phyloP scores from a whole-genome alignment of 805 yeast species.

The Yamadazyma sp. region DNA sequence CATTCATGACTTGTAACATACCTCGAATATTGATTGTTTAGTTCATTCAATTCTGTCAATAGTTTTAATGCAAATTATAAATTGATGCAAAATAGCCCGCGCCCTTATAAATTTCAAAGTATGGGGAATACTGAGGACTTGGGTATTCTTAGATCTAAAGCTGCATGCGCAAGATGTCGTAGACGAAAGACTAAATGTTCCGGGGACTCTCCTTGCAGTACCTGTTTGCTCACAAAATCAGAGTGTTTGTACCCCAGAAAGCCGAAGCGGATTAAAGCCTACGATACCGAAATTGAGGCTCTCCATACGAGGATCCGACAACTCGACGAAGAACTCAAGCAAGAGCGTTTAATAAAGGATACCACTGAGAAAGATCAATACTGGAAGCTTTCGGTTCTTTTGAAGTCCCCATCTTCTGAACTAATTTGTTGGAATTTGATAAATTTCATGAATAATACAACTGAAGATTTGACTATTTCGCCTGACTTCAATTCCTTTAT shows the following conservation, averaged over 20 bases:
- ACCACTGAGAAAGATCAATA: neutral
- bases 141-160: constrained; percentile 3
- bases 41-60: constrained; percentile 8
- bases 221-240: constrained; percentile 16
- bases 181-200: constrained; percentile 29
- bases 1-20: neutral
- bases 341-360: constrained; percentile 1
- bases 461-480: constrained; percentile 18
- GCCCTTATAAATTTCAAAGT: neutral
- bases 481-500: constrained; percentile 25
- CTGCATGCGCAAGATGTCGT: constrained; percentile 27
- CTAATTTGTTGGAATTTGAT: constrained; percentile 26
- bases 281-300: constrained; percentile 24
- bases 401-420: constrained; percentile 28
- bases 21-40: neutral
- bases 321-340: constrained; percentile 13
- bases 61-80: constrained; percentile 5
- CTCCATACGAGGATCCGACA: constrained; percentile 17
- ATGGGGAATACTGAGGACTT: too few relatives aligned
- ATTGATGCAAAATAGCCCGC: constrained; percentile 2
- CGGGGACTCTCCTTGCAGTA: constrained; percentile 24
- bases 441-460: constrained; percentile 15
- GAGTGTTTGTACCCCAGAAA: constrained; percentile 24
- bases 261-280: constrained; percentile 19
- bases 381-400: constrained; percentile 19